A percentile compares a stretch with the other conserved stretches of the same genome.
Conservation (phyloP, 805 yeast genomes). For the Teunomyces gatunensis region DNA sequence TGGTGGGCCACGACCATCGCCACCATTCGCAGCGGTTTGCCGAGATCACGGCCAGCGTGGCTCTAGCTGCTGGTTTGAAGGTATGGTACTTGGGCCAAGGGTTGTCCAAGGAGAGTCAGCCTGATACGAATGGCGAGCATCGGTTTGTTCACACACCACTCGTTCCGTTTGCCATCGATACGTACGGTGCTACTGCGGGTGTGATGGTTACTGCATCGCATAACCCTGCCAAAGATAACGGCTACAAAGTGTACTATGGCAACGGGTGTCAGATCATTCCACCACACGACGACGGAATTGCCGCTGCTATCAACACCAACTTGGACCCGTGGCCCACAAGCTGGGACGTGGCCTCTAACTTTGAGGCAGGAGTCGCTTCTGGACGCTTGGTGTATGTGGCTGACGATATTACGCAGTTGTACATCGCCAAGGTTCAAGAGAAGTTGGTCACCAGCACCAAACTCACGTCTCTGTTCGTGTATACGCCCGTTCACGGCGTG, state of each 20-base stretch:
- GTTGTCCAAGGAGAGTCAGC: slow-evolving; percentile 27
- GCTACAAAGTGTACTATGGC: slow-evolving; percentile 89
- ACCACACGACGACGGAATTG: slow-evolving; percentile 80
- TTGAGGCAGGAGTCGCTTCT: slow-evolving; percentile 20
- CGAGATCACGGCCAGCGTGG: slow-evolving; percentile 70
- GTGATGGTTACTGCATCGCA: slow-evolving; percentile 93
- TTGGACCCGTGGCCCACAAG: slow-evolving; percentile 56
- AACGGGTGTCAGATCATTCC: slow-evolving; percentile 97
- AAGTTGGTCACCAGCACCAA: slow-evolving; percentile 30
- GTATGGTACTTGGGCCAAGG: slow-evolving; percentile 60
- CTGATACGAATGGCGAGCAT: slow-evolving; percentile 5
- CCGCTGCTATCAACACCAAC: slow-evolving; percentile 58
- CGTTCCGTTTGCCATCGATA: slow-evolving; percentile 83
- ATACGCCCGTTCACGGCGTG: slow-evolving; percentile 96
- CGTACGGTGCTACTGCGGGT: slow-evolving; percentile 66
- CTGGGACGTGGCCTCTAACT: slow-evolving; percentile 44
- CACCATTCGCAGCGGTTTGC: slow-evolving; percentile 80
- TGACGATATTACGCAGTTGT: slow-evolving; percentile 40
- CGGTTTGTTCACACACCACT: slow-evolving; percentile 75
- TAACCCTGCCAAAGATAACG: slow-evolving; percentile 83
- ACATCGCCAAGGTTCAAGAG: slow-evolving; percentile 27
- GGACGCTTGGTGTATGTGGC: slow-evolving; percentile 40
- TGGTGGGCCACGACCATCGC: slow-evolving; percentile 91
- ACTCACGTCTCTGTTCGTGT: slow-evolving; percentile 53
- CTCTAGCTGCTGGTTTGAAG: slow-evolving; percentile 61